Evolutionary conservation across 441 rosid genomes (phyloP), one percentile per base, ranked within the genome.

Genomic region (Adansonia madagascariensis): DNA sequence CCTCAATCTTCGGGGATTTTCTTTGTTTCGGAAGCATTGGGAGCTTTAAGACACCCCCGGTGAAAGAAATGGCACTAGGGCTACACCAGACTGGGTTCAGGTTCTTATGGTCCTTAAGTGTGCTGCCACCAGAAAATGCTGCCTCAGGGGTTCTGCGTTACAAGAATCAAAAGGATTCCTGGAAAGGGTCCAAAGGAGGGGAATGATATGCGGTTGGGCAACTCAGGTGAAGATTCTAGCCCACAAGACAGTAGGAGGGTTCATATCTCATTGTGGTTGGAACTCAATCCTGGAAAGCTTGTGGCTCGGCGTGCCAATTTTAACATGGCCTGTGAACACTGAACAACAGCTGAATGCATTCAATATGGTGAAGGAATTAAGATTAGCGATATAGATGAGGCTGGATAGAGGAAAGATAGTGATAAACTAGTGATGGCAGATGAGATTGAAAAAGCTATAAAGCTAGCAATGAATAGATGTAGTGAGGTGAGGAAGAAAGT

Each of bases 231-330:
- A 84, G 59, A 78, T 89, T 73, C 62, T 87, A 14, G 80, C 82
- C 5, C 86, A 86, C 75, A 76, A 79, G 27, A 85, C 89, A 17
- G 65, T 87, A 24, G 88, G 89, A 69, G 84, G 86, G 39, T 88
- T 87, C 43, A 66, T 88, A 1, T 88, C 92, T 43, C 91, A 89
- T 35, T 87, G 91, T 22, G 88, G 92, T 39, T 88, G 90, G 91
- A 90, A 87, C 77, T 88, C 88, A 3, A 78, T 82, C 35, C 49
- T 87, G 15, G 89, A 90, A 81, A 86, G 90, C 80, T 76, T 87
- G 55, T 87, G 86, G 91, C 74, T 62, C 67, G 88, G 91, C 47
- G 89, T 88, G 18, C 86, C 90, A 0, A 83, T 81, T 35, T 83
- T 80, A 39, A 82, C 92, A 39, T 90, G 85, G 90, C 88, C 89